These are phyloP conservation scores for Candida adriatica DNA, from an alignment of 805 yeast genomes.

Conservation along the genomic window DNA sequence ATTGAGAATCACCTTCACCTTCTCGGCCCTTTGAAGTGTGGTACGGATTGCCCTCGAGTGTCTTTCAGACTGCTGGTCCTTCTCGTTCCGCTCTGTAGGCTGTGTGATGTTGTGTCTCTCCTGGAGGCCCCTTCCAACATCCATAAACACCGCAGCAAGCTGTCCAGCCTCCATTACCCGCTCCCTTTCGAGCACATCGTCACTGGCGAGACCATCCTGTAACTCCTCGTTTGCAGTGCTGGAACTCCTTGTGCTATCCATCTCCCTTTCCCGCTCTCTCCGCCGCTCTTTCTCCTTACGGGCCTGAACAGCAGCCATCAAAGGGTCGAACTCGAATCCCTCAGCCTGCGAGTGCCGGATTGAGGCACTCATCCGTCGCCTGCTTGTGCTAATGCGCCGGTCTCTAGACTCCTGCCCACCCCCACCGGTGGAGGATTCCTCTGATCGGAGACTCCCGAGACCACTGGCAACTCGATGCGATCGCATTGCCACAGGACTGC, in stretches of 20 bases:
- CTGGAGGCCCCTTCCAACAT: conserved; percentile 35
- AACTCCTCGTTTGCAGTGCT: conserved; percentile 3
- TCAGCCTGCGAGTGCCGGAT: conserved; percentile 10
- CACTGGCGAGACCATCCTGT: not conserved
- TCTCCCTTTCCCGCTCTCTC: conserved; percentile 5
- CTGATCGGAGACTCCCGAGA: too few relatives aligned
- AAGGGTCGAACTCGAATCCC: conserved; percentile 23
- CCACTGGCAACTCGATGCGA: too few relatives aligned
- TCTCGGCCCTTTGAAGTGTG: conserved; percentile 40
- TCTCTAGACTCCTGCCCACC: too few relatives aligned
- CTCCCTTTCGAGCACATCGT: conserved; percentile 7
- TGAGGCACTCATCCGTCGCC: conserved; percentile 6
- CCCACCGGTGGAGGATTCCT: too few relatives aligned
- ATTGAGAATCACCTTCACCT: conserved; percentile 34
- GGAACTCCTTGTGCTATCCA: conserved; percentile 5
- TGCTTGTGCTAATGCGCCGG: not conserved
- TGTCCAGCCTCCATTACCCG: conserved; percentile 29
- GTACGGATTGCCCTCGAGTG: conserved; percentile 23
- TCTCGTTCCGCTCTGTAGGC: conserved; percentile 13
- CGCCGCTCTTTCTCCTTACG: conserved; percentile 8
- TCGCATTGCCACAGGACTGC: too few relatives aligned
- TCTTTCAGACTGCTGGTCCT: conserved; percentile 15
- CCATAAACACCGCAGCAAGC: conserved; percentile 33
- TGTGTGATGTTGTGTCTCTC: conserved; percentile 35
- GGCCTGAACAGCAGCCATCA: conserved; percentile 10